A percentile compares a stretch with the other conserved stretches of the same genome.
Conservation (phyloP, 805 yeast species). For the Pichia eremophila region DNA sequence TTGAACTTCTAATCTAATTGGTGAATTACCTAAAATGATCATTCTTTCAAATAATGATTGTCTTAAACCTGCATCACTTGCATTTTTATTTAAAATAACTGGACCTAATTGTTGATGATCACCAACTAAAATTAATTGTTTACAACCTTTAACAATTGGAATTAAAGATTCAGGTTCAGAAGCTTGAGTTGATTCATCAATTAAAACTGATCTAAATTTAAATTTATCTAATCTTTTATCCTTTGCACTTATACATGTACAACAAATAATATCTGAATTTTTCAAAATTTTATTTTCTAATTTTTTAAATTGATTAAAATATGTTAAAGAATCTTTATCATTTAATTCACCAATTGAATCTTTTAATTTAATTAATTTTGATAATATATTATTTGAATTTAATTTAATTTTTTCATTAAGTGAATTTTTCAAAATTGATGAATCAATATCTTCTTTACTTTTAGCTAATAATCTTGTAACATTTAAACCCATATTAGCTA, state of each 20-base stretch:
- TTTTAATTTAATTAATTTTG: conserved; percentile 47
- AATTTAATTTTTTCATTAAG: conserved; percentile 43
- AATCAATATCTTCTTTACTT: conserved; percentile 72
- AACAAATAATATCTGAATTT: conserved; percentile 70
- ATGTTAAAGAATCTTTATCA: conserved; percentile 39
- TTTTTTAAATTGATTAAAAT: conserved; percentile 31
- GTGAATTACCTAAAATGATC: conserved; percentile 71
- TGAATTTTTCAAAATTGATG: conserved; percentile 47
- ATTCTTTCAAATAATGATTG: conserved; percentile 86
- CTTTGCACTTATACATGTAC: conserved; percentile 91
- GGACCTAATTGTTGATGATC: conserved; percentile 97
- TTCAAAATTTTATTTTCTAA: conserved; percentile 43
- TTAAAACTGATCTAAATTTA: conserved; percentile 67
- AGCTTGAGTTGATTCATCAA: conserved; percentile 92
- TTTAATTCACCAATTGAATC: conserved; percentile 64
- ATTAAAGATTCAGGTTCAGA: conserved; percentile 87
- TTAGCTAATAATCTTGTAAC: conserved; percentile 74
- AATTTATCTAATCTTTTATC: conserved; percentile 49
- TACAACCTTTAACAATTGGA: conserved; percentile 83
- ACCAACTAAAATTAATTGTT: conserved; percentile 80
- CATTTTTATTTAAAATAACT: conserved; percentile 68
- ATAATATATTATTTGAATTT: conserved; percentile 45
- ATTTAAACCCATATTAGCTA: conserved; percentile 59
- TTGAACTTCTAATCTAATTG: conserved; percentile 82
- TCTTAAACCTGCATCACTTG: conserved; percentile 77